A percentile compares a stretch with the other conserved stretches of the same genome.
Conservation (phyloP, 768 basidiomycete species). For the Obba rivulosa region DNA sequence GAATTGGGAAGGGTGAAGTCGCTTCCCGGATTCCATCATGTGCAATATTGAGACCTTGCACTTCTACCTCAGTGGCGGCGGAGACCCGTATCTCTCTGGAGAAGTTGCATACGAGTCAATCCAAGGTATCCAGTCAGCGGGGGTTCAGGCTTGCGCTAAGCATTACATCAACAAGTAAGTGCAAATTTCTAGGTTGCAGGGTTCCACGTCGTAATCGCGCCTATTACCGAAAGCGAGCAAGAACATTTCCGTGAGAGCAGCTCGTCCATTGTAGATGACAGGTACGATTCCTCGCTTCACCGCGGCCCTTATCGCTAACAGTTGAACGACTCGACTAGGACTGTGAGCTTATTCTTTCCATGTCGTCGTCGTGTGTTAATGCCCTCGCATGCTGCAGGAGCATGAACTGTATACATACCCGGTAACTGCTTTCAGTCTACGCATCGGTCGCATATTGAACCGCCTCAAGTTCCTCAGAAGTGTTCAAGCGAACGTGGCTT, state of each 20-base stretch:
- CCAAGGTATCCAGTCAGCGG: slow-evolving; percentile 69
- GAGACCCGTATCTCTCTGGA: slow-evolving; percentile 80
- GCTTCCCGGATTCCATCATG: too few species aligned
- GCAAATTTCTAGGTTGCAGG: not conserved
- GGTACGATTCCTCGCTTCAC: slow-evolving; percentile 1
- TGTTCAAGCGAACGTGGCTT: slow-evolving; percentile 68
- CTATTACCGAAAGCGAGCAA: slow-evolving; percentile 37
- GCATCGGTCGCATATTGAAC: not conserved
- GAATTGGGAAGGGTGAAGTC: slow-evolving; percentile 81
- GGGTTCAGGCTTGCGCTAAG: slow-evolving; percentile 84
- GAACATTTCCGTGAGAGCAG: slow-evolving; percentile 49
- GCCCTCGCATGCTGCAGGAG: slow-evolving; percentile 25
- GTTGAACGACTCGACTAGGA: slow-evolving; percentile 9
- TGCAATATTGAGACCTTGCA: too few species aligned
- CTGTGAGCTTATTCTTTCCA: not conserved
- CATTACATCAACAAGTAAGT: slow-evolving; percentile 47
- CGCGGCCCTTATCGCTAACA: not conserved
- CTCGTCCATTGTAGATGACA: slow-evolving; percentile 69
- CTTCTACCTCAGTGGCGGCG: slow-evolving; percentile 37
- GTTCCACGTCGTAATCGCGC: not conserved
- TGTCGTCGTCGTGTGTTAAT: not conserved
- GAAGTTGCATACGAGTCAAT: slow-evolving; percentile 76
- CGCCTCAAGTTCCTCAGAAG: slow-evolving; percentile 46
- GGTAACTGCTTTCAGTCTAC: not conserved
- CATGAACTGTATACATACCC: slow-evolving; percentile 70